phyloP scores from a whole-genome alignment of 2,329 filamentous ascomycete genomes.

The Pyricularia sp. region DNA sequence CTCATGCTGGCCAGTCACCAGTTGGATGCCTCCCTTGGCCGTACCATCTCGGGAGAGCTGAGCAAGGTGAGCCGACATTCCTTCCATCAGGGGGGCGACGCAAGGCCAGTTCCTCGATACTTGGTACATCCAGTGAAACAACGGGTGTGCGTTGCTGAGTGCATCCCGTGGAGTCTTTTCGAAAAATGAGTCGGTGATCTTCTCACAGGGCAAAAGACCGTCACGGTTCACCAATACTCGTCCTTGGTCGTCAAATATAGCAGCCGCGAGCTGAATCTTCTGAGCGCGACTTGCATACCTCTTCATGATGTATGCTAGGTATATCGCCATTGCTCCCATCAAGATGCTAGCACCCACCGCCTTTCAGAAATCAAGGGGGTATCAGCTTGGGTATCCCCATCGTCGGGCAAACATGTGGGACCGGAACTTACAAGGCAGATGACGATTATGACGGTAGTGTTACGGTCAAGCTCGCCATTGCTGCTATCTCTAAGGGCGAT shows the following conservation, averaged over 20 bases:
- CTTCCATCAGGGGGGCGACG: constrained; percentile 56
- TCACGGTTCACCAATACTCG: constrained; percentile 61
- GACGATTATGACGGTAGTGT: constrained; percentile 64
- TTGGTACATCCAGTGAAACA: constrained; percentile 82
- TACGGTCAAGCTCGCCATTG: constrained; percentile 39
- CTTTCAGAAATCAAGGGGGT: constrained; percentile 24
- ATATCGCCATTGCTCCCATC: constrained; percentile 44
- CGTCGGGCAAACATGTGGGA: constrained; percentile 2
- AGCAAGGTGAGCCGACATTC: constrained; percentile 64
- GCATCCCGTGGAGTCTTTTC: constrained; percentile 55
- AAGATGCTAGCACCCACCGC: constrained; percentile 52
- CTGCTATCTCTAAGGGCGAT: constrained; percentile 29
- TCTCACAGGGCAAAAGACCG: constrained; percentile 59
- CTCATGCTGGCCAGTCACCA: constrained; percentile 43
- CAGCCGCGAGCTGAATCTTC: constrained; percentile 49
- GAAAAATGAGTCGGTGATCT: constrained; percentile 71
- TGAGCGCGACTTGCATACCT: constrained; percentile 50
- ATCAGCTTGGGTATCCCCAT: constrained; percentile 6
- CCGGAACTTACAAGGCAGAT: constrained; percentile 50
- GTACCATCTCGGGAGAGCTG: constrained; percentile 31
- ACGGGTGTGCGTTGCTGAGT: constrained; percentile 66
- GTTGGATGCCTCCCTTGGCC: constrained; percentile 25
- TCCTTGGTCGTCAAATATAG: constrained; percentile 58
- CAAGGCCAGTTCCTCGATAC: constrained; percentile 70
- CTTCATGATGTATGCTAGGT: constrained; percentile 42